These are phyloP conservation scores for Hypocrella siamensis DNA, from an alignment of 2,329 filamentous ascomycete genomes.

Conservation along the genomic window DNA sequence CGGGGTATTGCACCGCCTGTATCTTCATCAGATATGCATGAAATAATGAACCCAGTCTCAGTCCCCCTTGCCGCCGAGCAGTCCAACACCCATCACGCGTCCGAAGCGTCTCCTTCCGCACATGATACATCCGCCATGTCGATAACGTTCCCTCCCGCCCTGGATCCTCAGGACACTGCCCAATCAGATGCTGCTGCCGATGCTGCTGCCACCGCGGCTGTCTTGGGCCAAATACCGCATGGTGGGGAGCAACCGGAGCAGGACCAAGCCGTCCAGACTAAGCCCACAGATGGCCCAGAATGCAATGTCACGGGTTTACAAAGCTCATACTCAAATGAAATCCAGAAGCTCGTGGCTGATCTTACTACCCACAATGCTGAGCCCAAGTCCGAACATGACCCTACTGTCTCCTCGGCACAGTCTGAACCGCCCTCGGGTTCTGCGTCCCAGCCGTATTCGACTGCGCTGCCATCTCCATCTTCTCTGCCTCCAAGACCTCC, in stretches of 20 bases:
- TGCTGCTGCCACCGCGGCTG: background rate
- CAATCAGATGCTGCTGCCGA: constrained; percentile 1
- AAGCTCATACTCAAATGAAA: constrained; percentile 17
- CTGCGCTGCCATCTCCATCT: constrained; percentile 20
- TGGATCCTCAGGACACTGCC: constrained; percentile 7
- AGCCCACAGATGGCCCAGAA: constrained; percentile 13
- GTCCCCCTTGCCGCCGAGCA: constrained; percentile 23
- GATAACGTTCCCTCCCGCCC: constrained; percentile 5
- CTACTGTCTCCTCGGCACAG: constrained; percentile 10
- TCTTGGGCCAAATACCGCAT: constrained; percentile 5
- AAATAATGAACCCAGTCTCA: constrained; percentile 26
- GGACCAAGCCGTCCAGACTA: constrained; percentile 7
- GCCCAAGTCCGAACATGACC: constrained; percentile 14
- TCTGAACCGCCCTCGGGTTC: constrained; percentile 11
- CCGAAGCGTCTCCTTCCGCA: constrained; percentile 14
- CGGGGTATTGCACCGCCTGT: constrained; percentile 23
- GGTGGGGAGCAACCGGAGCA: constrained; percentile 8
- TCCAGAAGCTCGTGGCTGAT: constrained; percentile 25
- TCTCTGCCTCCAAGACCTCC: constrained; percentile 33
- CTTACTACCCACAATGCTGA: constrained; percentile 20
- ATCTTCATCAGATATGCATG: constrained; percentile 21
- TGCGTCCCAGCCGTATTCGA: constrained; percentile 14
- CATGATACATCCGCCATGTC: constrained; percentile 15
- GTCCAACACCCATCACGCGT: constrained; percentile 15
- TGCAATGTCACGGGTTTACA: constrained; percentile 13